Base-by-base conservation (phyloP, 371 early-diverging fungal genomes). In the Apophysomyces ossiformis region DNA sequence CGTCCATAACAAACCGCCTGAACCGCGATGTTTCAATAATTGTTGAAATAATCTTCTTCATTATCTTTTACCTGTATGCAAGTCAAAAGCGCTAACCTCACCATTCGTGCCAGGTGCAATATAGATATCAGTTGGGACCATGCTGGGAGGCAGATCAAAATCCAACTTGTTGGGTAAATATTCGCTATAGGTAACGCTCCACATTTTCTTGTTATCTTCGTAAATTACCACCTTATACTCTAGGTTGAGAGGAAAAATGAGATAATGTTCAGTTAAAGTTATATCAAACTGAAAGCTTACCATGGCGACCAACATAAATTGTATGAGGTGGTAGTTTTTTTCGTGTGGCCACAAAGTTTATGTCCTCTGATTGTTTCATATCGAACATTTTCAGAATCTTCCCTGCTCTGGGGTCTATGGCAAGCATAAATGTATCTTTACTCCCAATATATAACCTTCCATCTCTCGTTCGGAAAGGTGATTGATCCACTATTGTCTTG, bases 361-460 rank as follows among this genome's bases (percentile, higher is more conserved):
- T 68, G 59, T 72, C 69, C 8, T 57, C 65, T 16, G 66, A 63
- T 37, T 75, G 74, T 32, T 82, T 79, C 39, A 81, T 73, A 58
- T 79, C 87, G 64, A 84, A 87, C 16, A 71, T 73, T 21, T 82
- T 73, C 26, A 90, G 62, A 32, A 94, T 77, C 18, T 73, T 70
- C 0, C 95, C 95, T 15, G 87, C 83, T 3, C 78, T 57, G 32
- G 93, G 87, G 71, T 95, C 90, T 7, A 96, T 72, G 8, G 90
- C 90, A 2, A 90, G 69, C 70, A 93, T 83, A 9, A 85, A 69
- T 2, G 93, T 87, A 6, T 71, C 74, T 65, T 92, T 92, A 56
- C 74, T 76, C 2, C 92, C 90, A 6, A 89, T 86, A 71, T 91
- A 93, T 2, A 87, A 81, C 16, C 85, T 84, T 4, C 86, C 79